Evolutionary conservation across 2,329 filamentous ascomycete genomes (phyloP).

Genomic region (Pseudogymnoascus sp.): DNA sequence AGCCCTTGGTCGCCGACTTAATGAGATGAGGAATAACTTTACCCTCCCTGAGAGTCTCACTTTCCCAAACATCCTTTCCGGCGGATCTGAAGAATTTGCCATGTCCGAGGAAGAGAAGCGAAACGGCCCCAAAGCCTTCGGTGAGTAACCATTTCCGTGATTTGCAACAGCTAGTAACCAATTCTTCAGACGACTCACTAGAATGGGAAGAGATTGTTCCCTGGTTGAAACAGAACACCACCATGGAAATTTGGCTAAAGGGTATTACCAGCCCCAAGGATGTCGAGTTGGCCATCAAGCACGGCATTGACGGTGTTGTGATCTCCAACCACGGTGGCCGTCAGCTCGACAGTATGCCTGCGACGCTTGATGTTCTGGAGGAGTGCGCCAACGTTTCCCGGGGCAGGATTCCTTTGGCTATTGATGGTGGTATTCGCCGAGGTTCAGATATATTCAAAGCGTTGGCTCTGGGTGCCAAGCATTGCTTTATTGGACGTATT

Average conservation of each 20-base stretch:
- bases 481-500: slow-evolving; percentile 41
- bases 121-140: slow-evolving; percentile 8
- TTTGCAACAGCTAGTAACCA: neutral
- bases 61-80: slow-evolving; percentile 10
- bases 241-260: slow-evolving; percentile 41
- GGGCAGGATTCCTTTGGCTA: slow-evolving; percentile 27
- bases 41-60: slow-evolving; percentile 28
- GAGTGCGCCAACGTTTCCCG: slow-evolving; percentile 20
- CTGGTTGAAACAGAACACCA: slow-evolving; percentile 37
- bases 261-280: slow-evolving; percentile 27
- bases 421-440: slow-evolving; percentile 52
- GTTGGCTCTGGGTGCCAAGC: slow-evolving; percentile 48
- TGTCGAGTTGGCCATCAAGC: slow-evolving; percentile 28
- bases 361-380: slow-evolving; percentile 30
- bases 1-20: slow-evolving; percentile 42
- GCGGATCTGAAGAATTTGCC: slow-evolving; percentile 6
- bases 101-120: slow-evolving; percentile 7
- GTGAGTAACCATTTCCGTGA: neutral
- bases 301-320: slow-evolving; percentile 30
- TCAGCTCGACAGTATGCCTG: slow-evolving; percentile 20
- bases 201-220: slow-evolving; percentile 14
- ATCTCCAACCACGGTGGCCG: slow-evolving; percentile 33
- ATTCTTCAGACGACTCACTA: slow-evolving; percentile 1
- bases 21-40: slow-evolving; percentile 46
- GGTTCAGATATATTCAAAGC: slow-evolving; percentile 57